phyloP scores from a whole-genome alignment of 2,329 filamentous ascomycete species.

The Alternaria infectoria region DNA sequence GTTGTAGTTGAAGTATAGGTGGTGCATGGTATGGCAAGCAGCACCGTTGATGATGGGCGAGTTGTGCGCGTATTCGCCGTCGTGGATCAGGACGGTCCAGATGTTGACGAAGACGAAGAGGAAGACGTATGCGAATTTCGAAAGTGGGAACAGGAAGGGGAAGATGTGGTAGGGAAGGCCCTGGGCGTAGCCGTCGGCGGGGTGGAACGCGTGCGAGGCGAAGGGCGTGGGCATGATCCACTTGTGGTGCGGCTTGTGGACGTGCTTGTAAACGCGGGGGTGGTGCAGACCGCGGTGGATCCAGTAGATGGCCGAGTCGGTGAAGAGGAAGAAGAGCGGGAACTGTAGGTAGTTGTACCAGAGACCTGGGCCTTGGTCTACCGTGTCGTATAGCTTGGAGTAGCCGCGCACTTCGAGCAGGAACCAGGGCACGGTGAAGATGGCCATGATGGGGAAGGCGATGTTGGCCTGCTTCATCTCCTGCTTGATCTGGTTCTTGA shows the following conservation, averaged over 20 bases:
- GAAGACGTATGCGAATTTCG: conserved; percentile 85
- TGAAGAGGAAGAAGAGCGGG: conserved; percentile 85
- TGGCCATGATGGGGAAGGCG: conserved; percentile 81
- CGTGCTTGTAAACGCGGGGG: conserved; percentile 78
- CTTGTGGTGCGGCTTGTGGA: conserved; percentile 98
- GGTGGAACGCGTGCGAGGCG: conserved; percentile 93
- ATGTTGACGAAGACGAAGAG: conserved; percentile 94
- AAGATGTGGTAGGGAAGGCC: conserved; percentile 91
- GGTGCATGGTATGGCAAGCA: conserved; percentile 91
- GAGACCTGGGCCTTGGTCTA: conserved; percentile 73
- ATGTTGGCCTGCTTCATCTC: conserved; percentile 82
- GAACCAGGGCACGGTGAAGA: conserved; percentile 83
- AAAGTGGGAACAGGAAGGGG: conserved; percentile 89
- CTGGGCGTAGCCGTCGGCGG: conserved; percentile 87
- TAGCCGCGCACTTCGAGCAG: conserved; percentile 82
- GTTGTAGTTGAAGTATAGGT: conserved; percentile 75
- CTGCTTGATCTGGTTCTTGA: conserved; percentile 87
- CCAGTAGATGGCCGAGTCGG: conserved; percentile 89
- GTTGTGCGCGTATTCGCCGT: conserved; percentile 92
- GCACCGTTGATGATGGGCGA: conserved; percentile 92
- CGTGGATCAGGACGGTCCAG: conserved; percentile 96
- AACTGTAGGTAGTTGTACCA: conserved; percentile 86
- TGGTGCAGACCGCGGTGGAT: conserved; percentile 88
- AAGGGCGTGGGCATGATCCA: conserved; percentile 99
- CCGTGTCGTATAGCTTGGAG: conserved; percentile 85